Conservation (phyloP, 805 yeast species). For the Nakazawaea holstii region DNA sequence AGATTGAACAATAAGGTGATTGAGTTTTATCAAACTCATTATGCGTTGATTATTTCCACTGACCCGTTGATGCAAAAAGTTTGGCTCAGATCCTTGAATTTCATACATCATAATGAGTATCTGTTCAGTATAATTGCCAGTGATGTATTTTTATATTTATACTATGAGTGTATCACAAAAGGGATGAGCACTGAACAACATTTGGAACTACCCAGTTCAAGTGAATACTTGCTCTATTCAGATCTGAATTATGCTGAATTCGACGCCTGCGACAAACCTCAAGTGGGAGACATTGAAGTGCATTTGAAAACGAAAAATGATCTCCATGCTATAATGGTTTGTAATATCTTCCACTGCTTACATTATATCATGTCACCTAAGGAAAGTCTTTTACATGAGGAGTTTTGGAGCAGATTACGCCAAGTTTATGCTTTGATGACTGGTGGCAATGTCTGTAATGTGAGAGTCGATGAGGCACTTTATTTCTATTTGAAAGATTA, state of each 20-base stretch:
- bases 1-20: conserved; percentile 4
- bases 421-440: not conserved
- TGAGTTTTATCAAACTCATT: not conserved
- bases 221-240: not conserved
- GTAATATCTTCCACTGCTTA: not conserved
- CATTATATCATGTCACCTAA: not conserved
- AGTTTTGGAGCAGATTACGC: not conserved
- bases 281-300: too few species aligned
- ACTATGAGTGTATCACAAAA: not conserved
- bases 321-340: not conserved
- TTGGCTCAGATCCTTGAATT: not conserved
- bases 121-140: not conserved
- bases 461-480: not conserved
- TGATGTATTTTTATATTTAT: conserved; percentile 1
- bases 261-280: not conserved
- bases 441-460: not conserved
- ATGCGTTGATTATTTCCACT: not conserved
- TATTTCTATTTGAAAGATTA: not conserved
- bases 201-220: not conserved
- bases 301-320: too few species aligned
- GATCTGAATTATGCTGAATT: not conserved
- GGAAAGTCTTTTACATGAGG: not conserved
- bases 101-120: not conserved
- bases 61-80: not conserved
- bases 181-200: not conserved